Evolutionary conservation across 306 rosid genomes (phyloP).

Genomic region (Quercus aquifolioides): DNA sequence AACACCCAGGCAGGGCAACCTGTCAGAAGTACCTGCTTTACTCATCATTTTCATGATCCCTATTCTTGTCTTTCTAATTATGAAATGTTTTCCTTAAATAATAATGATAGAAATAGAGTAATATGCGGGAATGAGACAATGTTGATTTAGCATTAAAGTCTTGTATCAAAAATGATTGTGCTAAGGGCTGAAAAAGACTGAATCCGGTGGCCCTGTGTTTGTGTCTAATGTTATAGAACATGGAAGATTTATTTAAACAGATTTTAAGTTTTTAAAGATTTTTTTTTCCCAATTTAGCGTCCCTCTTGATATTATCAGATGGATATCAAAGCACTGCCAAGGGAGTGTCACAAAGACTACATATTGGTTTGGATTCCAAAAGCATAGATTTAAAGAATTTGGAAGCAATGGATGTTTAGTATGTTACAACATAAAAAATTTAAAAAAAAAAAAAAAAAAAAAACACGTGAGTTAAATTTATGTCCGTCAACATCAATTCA

Average conservation of each 20-base stretch:
- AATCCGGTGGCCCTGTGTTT: not conserved
- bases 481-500: not conserved
- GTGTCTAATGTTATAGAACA: not conserved
- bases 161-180: not conserved
- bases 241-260: not conserved
- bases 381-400: not conserved
- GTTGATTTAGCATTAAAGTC: not conserved
- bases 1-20: slow-evolving; percentile 34
- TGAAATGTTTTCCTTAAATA: not conserved
- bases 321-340: not conserved
- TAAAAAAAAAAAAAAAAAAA: no score
- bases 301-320: not conserved
- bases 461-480: not conserved
- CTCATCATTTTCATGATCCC: slow-evolving; percentile 48
- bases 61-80: slow-evolving; percentile 17
- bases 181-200: not conserved
- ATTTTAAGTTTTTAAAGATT: not conserved
- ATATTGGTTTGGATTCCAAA: not conserved
- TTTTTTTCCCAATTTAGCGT: not conserved
- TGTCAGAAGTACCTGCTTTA: slow-evolving; percentile 53
- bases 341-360: not conserved
- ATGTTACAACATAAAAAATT: not conserved
- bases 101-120: not conserved
- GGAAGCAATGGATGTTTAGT: not conserved
- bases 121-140: not conserved